Conservation (phyloP, 306 rosid species). For the Cicer bijugum region DNA sequence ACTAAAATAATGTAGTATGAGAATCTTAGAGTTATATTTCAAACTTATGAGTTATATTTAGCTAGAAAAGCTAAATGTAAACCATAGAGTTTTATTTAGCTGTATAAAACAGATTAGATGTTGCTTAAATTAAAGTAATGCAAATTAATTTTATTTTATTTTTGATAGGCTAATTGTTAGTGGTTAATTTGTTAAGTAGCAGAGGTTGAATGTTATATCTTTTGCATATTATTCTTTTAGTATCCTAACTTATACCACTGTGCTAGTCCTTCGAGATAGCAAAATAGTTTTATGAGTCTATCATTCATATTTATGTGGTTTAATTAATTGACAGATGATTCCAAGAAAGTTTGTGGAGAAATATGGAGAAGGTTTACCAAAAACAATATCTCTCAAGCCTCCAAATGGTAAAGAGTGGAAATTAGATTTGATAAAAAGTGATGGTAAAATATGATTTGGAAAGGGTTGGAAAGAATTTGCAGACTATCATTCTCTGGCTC, state of each 20-base stretch:
- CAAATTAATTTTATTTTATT: no score
- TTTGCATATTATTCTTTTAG: no score
- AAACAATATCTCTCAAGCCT: constrained; percentile 37
- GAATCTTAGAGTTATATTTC: no score
- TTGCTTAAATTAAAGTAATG: neutral
- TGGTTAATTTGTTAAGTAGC: no score
- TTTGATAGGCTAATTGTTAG: no score
- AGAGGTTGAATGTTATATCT: no score
- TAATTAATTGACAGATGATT: constrained; percentile 40
- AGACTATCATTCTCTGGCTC: constrained; percentile 33
- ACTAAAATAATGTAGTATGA: no score
- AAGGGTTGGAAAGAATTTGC: constrained; percentile 52
- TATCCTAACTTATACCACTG: no score
- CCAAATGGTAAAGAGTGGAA: constrained; percentile 47
- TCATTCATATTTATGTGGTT: neutral
- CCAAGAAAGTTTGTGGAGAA: constrained; percentile 41
- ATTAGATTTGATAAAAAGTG: constrained; percentile 37
- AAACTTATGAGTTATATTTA: no score
- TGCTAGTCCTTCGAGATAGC: no score
- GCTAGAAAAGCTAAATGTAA: no score
- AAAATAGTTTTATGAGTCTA: no score
- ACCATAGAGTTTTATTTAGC: neutral
- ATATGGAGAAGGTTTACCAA: constrained; percentile 38
- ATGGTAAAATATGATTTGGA: constrained; percentile 42
- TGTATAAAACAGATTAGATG: neutral